Percentiles rank a stretch among this genome's conserved stretches.
Evolutionary conservation across 352 stramenopile genomes (phyloP).

Genomic region (Phytophthora aleatoria): DNA sequence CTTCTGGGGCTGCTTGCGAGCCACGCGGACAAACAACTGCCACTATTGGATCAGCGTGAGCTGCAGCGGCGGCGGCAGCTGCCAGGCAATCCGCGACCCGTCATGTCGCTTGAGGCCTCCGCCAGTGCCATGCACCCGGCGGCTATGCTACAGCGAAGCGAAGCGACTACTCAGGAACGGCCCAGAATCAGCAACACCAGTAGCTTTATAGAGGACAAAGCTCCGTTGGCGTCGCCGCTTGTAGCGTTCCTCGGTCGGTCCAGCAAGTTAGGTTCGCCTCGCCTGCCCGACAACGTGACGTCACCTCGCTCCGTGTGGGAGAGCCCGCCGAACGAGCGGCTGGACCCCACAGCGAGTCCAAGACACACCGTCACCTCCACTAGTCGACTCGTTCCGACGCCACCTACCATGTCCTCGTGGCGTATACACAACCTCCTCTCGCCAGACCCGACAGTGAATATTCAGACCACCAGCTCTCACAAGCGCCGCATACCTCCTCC

Average conservation of each 20-base stretch:
- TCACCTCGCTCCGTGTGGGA: slow-evolving; percentile 50
- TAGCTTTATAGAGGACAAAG: slow-evolving; percentile 28
- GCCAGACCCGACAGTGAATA: slow-evolving; percentile 24
- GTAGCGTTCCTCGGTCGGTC: slow-evolving; percentile 36
- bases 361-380: slow-evolving; percentile 25
- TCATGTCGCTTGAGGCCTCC: slow-evolving; percentile 26
- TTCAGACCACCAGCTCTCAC: slow-evolving; percentile 14
- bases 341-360: slow-evolving; percentile 41
- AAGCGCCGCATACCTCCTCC: slow-evolving; percentile 25
- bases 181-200: not conserved
- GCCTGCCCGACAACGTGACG: slow-evolving; percentile 31
- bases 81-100: slow-evolving; percentile 8
- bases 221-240: slow-evolving; percentile 29
- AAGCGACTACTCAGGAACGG: slow-evolving; percentile 12
- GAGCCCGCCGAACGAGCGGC: slow-evolving; percentile 27
- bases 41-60: slow-evolving; percentile 30
- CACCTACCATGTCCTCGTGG: slow-evolving; percentile 28
- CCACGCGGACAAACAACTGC: slow-evolving; percentile 41
- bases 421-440: slow-evolving; percentile 36
- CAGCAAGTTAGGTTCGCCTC: slow-evolving; percentile 40
- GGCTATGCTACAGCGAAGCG: not conserved
- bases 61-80: slow-evolving; percentile 24
- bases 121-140: slow-evolving; percentile 26
- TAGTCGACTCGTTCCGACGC: slow-evolving; percentile 20
- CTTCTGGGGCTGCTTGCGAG: slow-evolving; percentile 35